Conservation (phyloP, 768 basidiomycete species). For the Clitopilus passeckerianus region DNA sequence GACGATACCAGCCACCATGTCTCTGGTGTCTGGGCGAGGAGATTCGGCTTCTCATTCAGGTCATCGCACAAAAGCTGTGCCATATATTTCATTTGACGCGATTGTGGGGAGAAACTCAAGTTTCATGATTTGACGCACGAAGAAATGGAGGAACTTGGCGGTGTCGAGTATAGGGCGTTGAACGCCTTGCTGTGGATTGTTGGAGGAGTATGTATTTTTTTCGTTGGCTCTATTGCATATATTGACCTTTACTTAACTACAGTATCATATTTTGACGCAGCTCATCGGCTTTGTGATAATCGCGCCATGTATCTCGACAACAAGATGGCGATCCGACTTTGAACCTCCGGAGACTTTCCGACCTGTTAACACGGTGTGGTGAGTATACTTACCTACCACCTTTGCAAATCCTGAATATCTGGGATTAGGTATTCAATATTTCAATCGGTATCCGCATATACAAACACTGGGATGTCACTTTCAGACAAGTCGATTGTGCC, state of each 20-base stretch:
- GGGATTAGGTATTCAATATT: constrained; percentile 73
- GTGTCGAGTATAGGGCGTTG: constrained; percentile 87
- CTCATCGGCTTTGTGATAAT: constrained; percentile 67
- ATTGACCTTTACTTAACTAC: constrained; percentile 1
- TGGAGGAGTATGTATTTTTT: constrained; percentile 47
- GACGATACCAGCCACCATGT: constrained; percentile 70
- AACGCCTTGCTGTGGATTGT: constrained; percentile 81
- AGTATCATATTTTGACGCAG: constrained; percentile 82
- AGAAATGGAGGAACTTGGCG: constrained; percentile 88
- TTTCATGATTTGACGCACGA: constrained; percentile 70
- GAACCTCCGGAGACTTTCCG: constrained; percentile 52
- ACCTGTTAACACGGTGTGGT: constrained; percentile 64
- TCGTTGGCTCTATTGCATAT: not conserved
- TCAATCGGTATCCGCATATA: constrained; percentile 82
- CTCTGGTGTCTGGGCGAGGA: constrained; percentile 42
- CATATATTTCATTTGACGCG: constrained; percentile 86
- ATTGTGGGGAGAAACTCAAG: constrained; percentile 78
- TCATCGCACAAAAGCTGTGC: constrained; percentile 46
- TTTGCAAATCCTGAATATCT: not conserved
- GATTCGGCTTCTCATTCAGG: constrained; percentile 18
- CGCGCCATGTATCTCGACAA: constrained; percentile 70
- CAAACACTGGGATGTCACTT: constrained; percentile 84
- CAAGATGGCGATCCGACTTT: constrained; percentile 59
- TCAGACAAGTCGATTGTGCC: constrained; percentile 90
- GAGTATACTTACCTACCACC: constrained; percentile 6